Conservation (phyloP, 2,329 filamentous ascomycete species). For the Teratosphaeriaceae sp. region DNA sequence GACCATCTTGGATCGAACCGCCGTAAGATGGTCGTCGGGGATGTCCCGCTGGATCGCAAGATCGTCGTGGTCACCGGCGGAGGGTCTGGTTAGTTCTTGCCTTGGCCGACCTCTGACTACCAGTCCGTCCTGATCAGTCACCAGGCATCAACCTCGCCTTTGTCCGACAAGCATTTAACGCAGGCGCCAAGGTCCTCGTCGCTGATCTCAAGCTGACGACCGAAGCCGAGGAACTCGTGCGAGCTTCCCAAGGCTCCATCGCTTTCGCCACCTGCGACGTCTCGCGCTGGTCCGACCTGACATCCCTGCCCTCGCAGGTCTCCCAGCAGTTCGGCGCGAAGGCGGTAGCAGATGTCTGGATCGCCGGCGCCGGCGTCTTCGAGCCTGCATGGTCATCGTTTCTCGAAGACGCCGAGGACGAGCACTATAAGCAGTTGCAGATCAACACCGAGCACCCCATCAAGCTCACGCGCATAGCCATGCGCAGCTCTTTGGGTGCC, state of each 20-base stretch:
- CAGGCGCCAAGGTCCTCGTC: conserved; percentile 27
- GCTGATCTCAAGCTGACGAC: conserved; percentile 29
- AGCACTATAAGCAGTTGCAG: conserved; percentile 27
- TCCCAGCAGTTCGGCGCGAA: conserved; percentile 20
- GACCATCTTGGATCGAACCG: no score
- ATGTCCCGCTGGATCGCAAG: conserved; percentile 18
- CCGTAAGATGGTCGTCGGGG: conserved; percentile 17
- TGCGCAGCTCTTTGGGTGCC: conserved; percentile 23
- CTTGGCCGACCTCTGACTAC: no score
- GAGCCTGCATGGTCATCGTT: conserved; percentile 32
- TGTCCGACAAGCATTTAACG: conserved; percentile 14
- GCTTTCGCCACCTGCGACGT: conserved; percentile 30
- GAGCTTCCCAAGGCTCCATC: conserved; percentile 9
- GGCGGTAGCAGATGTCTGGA: conserved; percentile 33
- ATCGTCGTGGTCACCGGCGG: conserved; percentile 22
- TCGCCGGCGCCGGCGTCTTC: conserved; percentile 34
- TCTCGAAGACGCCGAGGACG: conserved; percentile 31
- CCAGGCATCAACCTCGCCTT: conserved; percentile 22
- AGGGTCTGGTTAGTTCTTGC: conserved; percentile 16
- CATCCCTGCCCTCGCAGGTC: conserved; percentile 21
- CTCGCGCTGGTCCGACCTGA: conserved; percentile 25
- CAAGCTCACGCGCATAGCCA: conserved; percentile 35
- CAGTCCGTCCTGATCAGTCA: not conserved
- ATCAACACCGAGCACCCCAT: conserved; percentile 35
- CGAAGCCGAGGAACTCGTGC: conserved; percentile 25